Evolutionary conservation across 1,284 basidiomycete genomes (phyloP), one percentile per base, ranked within the genome.

Genomic region (Inonotus hispidus): DNA sequence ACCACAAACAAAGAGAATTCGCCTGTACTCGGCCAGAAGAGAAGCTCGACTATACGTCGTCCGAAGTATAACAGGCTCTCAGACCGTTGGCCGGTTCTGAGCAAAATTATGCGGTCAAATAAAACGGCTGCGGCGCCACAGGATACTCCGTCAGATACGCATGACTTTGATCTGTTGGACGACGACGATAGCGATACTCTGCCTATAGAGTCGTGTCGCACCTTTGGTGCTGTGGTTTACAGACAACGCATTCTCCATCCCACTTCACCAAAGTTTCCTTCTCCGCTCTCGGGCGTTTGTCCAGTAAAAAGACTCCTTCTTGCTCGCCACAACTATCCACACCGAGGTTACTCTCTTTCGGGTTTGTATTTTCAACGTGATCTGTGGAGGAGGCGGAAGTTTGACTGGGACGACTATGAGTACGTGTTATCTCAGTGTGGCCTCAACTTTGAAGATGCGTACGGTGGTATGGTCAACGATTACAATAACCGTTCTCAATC

Each of bases 361-460:
- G 61, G 55, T 37, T 21, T 64, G 6, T 55, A 50, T 39, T 41
- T 57, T 38, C 47, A 47, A 25, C 50, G 59, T 29, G 55, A 60
- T 23, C 39, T 64, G 11, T 64, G 63, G 63, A 58, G 52, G 29
- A 58, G 43, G 50, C 27, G 63, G 32, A 53, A 58, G 38, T 25
- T 38, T 27, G 59, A 58, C 25, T 64, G 63, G 63, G 63, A 63
- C 14, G 62, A 63, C 5, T 63, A 63, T 21, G 58, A 63, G 38
- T 41, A 46, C 38, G n/a, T 39, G 4, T 49, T 63, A 25, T 58
- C 35, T 46, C 59, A 58, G 43, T 46, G 59, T 21, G 59, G 56
- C 2, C 14, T 43, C 14, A 41, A 46, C 25, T 19, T 54, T 19
- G 63, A 64, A 23, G 59, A 58, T 35, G 63, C 59, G 7, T 64